Conservation (phyloP, 345 rosid genomes). For the Reutealis trisperma region DNA sequence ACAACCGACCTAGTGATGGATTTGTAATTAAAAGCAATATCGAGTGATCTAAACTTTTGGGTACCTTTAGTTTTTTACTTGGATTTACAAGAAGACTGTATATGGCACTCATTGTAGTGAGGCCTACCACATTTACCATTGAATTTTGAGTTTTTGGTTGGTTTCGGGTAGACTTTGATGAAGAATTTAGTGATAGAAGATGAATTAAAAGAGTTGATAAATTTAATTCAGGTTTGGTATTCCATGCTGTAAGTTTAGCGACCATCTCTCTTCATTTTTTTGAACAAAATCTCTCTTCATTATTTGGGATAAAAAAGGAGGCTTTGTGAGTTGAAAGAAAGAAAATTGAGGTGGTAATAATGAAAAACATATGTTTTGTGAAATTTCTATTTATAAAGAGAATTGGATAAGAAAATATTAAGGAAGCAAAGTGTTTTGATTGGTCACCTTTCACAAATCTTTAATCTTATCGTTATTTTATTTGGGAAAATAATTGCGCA, state of each 20-base stretch:
- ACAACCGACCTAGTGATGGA: slow-evolving; percentile 46
- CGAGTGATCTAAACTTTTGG: slow-evolving; percentile 49
- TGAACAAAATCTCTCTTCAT: too few relatives aligned
- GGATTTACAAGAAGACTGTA: slow-evolving; percentile 49
- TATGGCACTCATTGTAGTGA: slow-evolving; percentile 46
- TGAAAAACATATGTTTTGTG: not conserved
- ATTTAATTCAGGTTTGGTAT: slow-evolving; percentile 36
- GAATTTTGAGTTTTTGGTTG: slow-evolving; percentile 71
- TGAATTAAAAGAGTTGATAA: slow-evolving; percentile 40
- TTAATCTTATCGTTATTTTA: too few relatives aligned
- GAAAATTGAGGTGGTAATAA: too few relatives aligned
- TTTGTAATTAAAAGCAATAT: slow-evolving; percentile 37
- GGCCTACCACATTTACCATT: slow-evolving; percentile 55
- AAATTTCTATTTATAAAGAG: not conserved
- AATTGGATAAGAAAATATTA: not conserved
- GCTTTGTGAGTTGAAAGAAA: slow-evolving; percentile 6
- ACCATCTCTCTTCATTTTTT: slow-evolving; percentile 64
- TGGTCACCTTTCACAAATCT: not conserved
- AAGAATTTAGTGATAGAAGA: slow-evolving; percentile 44
- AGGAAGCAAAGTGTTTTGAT: not conserved
- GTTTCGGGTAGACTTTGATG: slow-evolving; percentile 50
- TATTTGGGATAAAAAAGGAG: not conserved
- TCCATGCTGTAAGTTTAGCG: slow-evolving; percentile 46
- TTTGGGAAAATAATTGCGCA: too few relatives aligned
- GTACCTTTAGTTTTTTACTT: slow-evolving; percentile 59